Evolutionary conservation across 2,329 filamentous ascomycete genomes (phyloP).

Genomic region (Zymoseptoria crescenta): DNA sequence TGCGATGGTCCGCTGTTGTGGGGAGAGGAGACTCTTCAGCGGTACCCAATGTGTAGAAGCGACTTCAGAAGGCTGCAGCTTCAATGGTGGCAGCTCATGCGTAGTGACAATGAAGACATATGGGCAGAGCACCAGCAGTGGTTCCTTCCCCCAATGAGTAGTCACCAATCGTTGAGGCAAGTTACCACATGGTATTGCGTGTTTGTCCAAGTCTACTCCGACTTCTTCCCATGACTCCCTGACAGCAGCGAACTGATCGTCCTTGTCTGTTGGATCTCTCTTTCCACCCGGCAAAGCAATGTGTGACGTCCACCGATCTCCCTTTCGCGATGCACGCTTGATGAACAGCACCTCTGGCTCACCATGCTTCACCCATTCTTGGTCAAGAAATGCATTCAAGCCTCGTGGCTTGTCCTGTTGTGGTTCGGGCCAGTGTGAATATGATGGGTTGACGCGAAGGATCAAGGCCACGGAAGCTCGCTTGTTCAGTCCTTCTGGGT

Average conservation of each 20-base stretch:
- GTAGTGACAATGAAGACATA: constrained; percentile 58
- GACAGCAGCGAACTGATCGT: constrained; percentile 55
- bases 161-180: constrained; percentile 59
- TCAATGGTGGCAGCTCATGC: constrained; percentile 48
- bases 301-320: constrained; percentile 63
- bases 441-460: constrained; percentile 53
- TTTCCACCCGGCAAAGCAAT: constrained; percentile 62
- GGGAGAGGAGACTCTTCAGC: constrained; percentile 52
- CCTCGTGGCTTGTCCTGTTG: neutral
- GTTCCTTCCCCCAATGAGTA: constrained; percentile 56
- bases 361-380: constrained; percentile 57
- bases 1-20: constrained; percentile 52
- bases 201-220: constrained; percentile 44
- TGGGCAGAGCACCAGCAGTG: constrained; percentile 62
- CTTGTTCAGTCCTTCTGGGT: constrained; percentile 45
- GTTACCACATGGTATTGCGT: constrained; percentile 48
- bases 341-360: constrained; percentile 65
- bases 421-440: constrained; percentile 47
- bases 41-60: constrained; percentile 64
- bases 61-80: constrained; percentile 61
- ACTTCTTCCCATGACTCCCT: constrained; percentile 61
- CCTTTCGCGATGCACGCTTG: constrained; percentile 56
- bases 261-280: constrained; percentile 55
- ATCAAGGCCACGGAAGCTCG: constrained; percentile 60
- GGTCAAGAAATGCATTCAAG: constrained; percentile 49